These are phyloP conservation scores for Turnera subulata DNA, from an alignment of 345 rosid species.

Conservation along the genomic window DNA sequence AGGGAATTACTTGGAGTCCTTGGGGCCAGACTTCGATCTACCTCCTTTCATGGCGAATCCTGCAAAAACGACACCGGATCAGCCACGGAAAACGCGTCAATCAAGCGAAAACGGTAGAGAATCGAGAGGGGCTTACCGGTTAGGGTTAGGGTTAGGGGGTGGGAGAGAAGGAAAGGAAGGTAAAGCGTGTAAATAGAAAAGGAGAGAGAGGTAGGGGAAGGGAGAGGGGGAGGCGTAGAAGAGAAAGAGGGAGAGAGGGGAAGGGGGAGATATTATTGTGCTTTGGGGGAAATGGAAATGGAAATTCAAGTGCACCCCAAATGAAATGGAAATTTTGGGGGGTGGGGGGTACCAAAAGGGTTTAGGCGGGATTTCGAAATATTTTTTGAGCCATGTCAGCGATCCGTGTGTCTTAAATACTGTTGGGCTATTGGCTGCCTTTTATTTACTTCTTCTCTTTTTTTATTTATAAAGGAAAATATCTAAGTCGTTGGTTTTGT, in stretches of 20 bases:
- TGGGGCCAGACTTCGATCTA: conserved; percentile 75
- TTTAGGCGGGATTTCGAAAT: conserved; percentile 78
- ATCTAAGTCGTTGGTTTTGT: too few species aligned
- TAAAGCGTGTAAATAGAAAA: neutral
- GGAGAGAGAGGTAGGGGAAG: conserved; percentile 6
- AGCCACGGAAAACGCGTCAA: conserved; percentile 6
- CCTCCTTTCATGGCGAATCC: conserved; percentile 86
- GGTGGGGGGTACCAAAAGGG: conserved; percentile 31
- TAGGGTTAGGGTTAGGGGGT: conserved; percentile 22
- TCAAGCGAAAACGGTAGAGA: neutral
- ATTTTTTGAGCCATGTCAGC: conserved; percentile 53
- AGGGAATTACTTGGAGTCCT: conserved; percentile 57
- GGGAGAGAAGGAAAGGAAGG: neutral
- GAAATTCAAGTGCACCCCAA: conserved; percentile 60
- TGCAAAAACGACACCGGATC: conserved; percentile 30
- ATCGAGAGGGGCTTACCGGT: conserved; percentile 16
- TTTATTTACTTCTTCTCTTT: conserved; percentile 29
- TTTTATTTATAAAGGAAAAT: too few species aligned
- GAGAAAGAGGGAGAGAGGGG: conserved; percentile 4
- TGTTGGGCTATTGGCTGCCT: conserved; percentile 32
- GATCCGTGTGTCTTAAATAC: conserved; percentile 36
- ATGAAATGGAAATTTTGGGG: conserved; percentile 44
- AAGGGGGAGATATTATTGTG: conserved; percentile 42
- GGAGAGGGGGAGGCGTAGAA: neutral
- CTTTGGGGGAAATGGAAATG: conserved; percentile 42